Conservation (phyloP, 768 basidiomycete genomes). For the Podaxis sp. region DNA sequence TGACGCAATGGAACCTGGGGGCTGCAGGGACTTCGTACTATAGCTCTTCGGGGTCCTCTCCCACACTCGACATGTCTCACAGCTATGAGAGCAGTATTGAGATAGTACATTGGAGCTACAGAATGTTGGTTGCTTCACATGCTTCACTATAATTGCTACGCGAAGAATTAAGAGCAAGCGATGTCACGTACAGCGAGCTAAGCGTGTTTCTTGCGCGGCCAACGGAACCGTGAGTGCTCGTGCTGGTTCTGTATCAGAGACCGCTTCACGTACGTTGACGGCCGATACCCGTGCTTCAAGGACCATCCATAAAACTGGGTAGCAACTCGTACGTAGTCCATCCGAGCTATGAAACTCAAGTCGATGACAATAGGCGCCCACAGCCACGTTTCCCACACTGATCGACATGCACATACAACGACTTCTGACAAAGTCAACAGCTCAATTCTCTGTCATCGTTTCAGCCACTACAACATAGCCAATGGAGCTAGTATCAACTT, state of each 20-base stretch:
- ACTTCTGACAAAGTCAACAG: background rate
- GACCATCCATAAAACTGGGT: constrained; percentile 1
- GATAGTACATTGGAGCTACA: background rate
- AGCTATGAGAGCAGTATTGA: background rate
- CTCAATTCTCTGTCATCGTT: background rate
- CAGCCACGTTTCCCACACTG: background rate
- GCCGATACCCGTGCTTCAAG: constrained; percentile 6
- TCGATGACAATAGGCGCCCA: background rate
- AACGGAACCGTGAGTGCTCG: background rate
- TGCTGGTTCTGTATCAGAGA: background rate
- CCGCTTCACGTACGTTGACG: background rate
- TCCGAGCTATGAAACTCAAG: background rate
- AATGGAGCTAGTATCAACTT: background rate
- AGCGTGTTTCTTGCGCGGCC: constrained; percentile 8
- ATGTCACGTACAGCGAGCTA: constrained; percentile 3
- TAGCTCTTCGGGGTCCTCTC: background rate
- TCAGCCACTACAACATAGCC: background rate
- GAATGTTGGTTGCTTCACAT: background rate
- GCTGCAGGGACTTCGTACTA: background rate
- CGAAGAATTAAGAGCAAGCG: constrained; percentile 2
- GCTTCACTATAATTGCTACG: constrained; percentile 3
- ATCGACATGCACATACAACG: background rate
- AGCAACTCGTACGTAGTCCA: background rate
- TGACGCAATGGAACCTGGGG: constrained; percentile 2
- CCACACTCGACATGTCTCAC: background rate